Base-by-base conservation (phyloP, 148 eudicot genomes). In the Silene latifolia region DNA sequence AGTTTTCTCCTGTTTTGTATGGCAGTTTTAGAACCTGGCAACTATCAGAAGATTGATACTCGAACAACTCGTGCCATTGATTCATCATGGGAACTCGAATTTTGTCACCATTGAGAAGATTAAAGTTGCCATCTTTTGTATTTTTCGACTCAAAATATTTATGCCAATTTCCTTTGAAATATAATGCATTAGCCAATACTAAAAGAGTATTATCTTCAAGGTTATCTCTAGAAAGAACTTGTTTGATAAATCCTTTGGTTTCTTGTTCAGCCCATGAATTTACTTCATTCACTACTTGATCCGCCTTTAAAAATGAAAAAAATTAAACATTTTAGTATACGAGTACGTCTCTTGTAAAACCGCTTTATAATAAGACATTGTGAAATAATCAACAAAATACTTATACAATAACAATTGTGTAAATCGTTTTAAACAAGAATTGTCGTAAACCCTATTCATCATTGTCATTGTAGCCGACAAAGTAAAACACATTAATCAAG, bases 161-260 rank as follows among this genome's bases (percentile, higher is more conserved):
- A 18, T 27, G 15, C 74, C 74, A 72, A 21, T 11, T 25, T 70
- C 73, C 73, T 24, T 70, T 48, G 61, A 70, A 70, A 13, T 70
- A 70, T 14, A 56, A 57, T 25, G 74, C 64, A 14, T 72, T 57
- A 14, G 64, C 74, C 17, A 72, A 29, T 0, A 72, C 1, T 47
- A 72, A 5, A 15, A 17, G 39, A 56, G 24, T 57, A 2, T 15
- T 3, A 8, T 4, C 20, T 18, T n/a, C 6, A 35, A 64, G 15
- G 14, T 29, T 15, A 0, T 17, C 25, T 17, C 19, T 64, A 0
- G 42, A 4, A 15, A 64, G 9, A 15, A 64, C 4, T 29, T 29
- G 44, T 3, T 14, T 29, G n/a, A 64, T 32, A 20, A 64, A 18
- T 0, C 68, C 68, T 5, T 64, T 64, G 0, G 68, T 13, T 15